Percentiles rank a stretch among this genome's conserved stretches.
These are phyloP conservation scores for Cryptococcus sp. DNA, from an alignment of 1,284 basidiomycete species.

Conservation along the genomic window DNA sequence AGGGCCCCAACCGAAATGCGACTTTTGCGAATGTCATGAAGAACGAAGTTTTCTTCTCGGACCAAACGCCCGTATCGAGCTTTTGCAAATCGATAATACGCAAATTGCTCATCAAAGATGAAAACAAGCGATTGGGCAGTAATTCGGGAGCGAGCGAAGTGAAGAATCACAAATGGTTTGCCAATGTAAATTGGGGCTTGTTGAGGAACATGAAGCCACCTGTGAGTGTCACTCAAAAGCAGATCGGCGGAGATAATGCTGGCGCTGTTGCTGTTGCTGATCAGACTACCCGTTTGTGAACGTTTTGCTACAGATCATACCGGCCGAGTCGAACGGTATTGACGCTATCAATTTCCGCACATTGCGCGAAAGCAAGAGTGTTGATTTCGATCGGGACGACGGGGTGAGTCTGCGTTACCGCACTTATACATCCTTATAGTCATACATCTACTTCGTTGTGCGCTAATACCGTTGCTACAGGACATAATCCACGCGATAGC, in stretches of 20 bases:
- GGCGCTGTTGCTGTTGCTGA: background rate
- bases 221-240: slow-evolving; percentile 55
- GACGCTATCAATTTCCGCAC: slow-evolving; percentile 90
- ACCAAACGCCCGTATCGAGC: slow-evolving; percentile 79
- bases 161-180: slow-evolving; percentile 99
- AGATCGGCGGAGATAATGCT: no score
- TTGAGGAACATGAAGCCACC: slow-evolving; percentile 90
- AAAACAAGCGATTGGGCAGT: slow-evolving; percentile 83
- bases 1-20: slow-evolving; percentile 88
- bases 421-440: no score
- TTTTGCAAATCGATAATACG: slow-evolving; percentile 84
- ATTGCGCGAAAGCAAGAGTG: slow-evolving; percentile 82
- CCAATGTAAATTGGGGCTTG: slow-evolving; percentile 93
- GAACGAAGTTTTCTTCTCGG: slow-evolving; percentile 83
- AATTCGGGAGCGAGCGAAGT: slow-evolving; percentile 95
- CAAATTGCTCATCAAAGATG: slow-evolving; percentile 90
- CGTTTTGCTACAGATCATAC: slow-evolving; percentile 69
- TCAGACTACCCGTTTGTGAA: background rate
- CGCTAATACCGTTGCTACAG: slow-evolving; percentile 9
- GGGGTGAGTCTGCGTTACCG: slow-evolving; percentile 21
- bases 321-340: slow-evolving; percentile 74
- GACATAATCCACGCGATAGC: slow-evolving; percentile 53
- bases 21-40: slow-evolving; percentile 96
- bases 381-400: slow-evolving; percentile 66
- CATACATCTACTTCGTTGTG: background rate